Evolutionary conservation across 1,139 yeast species (phyloP), one percentile per base, ranked within the genome.

Genomic region (Yamadazyma trypodendri): DNA sequence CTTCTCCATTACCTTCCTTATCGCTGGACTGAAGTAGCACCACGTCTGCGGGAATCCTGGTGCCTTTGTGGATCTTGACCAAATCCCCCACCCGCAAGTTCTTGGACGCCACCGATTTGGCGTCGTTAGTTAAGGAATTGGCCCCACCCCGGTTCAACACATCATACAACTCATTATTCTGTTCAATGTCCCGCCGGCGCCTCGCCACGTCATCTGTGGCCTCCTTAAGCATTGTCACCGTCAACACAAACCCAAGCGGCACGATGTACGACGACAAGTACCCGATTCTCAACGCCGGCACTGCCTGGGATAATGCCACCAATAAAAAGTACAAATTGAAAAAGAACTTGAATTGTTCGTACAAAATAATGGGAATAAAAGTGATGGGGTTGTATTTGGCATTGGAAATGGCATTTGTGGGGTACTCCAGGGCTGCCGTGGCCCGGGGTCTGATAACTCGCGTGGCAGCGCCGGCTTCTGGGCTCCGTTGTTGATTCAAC

Each of bases 271-370:
- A 86, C 1, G 96, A 85, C 31, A 94, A 68, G 56, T 90, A 94
- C 8, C 99, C 99, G 27, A 94, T 92, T 48, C 97, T 72, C 41
- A 94, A 71, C 11, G 82, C 88, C 1, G 97, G 97, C n/a, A 94
- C 73, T 3, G 84, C 82, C 61, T 94, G 98, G 2, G 97, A 89
- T 41, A 94, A 72, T 15, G 98, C 98, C 46, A 94, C 98, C 28
- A 94, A 57, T 38, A 94, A 65, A 56, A 94, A 94, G 61, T 94
- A 94, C 37, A 94, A 67, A 61, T 94, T 94, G 73, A 89, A 94
- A 61, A 94, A 94, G 60, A 92, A 92, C 63, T 89, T 89, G 78
- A 94, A 94, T 66, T 94, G 99, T 58, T 92, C 97, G 59, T 85
- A 94, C 30, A 94, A 71, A 39, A 92, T 81, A 31, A 88, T 72